phyloP scores from a whole-genome alignment of 2,329 filamentous ascomycete species.

The Rutstroemia sp. region DNA sequence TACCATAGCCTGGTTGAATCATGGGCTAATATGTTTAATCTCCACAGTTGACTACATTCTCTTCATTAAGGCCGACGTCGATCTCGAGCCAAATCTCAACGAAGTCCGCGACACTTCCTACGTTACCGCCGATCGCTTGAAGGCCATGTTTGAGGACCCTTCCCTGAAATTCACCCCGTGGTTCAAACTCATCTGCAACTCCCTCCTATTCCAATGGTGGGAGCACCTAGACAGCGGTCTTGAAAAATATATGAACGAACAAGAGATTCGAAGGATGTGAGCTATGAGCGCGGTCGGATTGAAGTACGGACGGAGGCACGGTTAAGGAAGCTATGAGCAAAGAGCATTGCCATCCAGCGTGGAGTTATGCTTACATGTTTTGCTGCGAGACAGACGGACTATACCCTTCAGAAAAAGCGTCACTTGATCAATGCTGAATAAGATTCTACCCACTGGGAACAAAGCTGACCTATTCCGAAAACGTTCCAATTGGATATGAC shows the following conservation, averaged over 20 bases:
- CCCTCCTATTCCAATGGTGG: constrained; percentile 99
- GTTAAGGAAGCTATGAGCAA: background rate
- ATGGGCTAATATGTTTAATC: too few relatives aligned
- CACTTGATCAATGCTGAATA: constrained; percentile 8
- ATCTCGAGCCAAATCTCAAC: constrained; percentile 74
- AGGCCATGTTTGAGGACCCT: constrained; percentile 75
- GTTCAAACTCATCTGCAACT: constrained; percentile 99
- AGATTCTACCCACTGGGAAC: constrained; percentile 3
- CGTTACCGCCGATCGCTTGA: constrained; percentile 74
- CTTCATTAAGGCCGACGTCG: constrained; percentile 92
- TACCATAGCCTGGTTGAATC: constrained; percentile 1
- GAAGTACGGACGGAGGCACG: background rate
- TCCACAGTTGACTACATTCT: constrained; percentile 88
- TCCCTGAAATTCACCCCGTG: constrained; percentile 86
- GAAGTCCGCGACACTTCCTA: constrained; percentile 83
- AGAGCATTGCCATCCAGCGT: background rate
- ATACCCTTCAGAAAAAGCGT: constrained; percentile 9
- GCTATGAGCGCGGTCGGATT: background rate
- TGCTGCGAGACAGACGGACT: background rate
- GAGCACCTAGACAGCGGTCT: constrained; percentile 71
- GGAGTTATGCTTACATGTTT: constrained; percentile 8
- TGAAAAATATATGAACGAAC: constrained; percentile 80
- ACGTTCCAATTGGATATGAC: background rate
- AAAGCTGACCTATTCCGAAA: background rate
- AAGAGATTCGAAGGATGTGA: constrained; percentile 78